phyloP scores from a whole-genome alignment of 2,329 filamentous ascomycete species.

The Shiraia sp. region DNA sequence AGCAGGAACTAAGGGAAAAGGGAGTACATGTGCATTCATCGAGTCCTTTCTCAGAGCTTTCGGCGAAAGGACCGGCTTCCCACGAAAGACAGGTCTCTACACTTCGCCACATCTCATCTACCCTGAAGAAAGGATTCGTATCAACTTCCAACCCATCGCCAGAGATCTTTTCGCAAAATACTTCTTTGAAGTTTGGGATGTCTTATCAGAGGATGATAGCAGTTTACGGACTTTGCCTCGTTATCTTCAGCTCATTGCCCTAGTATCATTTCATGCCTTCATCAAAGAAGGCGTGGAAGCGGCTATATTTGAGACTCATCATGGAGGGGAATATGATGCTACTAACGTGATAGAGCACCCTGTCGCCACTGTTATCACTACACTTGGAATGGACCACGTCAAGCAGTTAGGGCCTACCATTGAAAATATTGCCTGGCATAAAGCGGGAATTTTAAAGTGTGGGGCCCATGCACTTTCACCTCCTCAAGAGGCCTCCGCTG shows the following conservation, averaged over 20 bases:
- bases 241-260: conserved; percentile 58
- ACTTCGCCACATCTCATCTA: conserved; percentile 69
- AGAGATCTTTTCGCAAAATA: conserved; percentile 53
- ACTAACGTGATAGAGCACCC: conserved; percentile 68
- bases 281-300: conserved; percentile 64
- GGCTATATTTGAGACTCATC: conserved; percentile 68
- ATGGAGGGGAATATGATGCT: conserved; percentile 60
- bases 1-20: conserved; percentile 78
- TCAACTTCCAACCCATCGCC: conserved; percentile 26
- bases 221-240: conserved; percentile 54
- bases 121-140: conserved; percentile 42
- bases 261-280: conserved; percentile 64
- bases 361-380: conserved; percentile 63
- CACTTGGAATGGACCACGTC: conserved; percentile 72
- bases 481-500: conserved; percentile 9
- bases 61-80: conserved; percentile 35
- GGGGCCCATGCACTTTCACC: conserved; percentile 55
- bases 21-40: conserved; percentile 70
- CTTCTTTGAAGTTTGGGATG: conserved; percentile 41
- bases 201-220: conserved; percentile 34
- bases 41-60: conserved; percentile 64
- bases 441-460: conserved; percentile 70
- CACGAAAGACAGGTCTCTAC: conserved; percentile 62
- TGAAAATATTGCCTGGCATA: conserved; percentile 73
- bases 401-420: conserved; percentile 65